Percentiles rank a stretch among this genome's conserved stretches.
phyloP scores from a whole-genome alignment of 768 basidiomycete species.

The Galerina sulciceps region DNA sequence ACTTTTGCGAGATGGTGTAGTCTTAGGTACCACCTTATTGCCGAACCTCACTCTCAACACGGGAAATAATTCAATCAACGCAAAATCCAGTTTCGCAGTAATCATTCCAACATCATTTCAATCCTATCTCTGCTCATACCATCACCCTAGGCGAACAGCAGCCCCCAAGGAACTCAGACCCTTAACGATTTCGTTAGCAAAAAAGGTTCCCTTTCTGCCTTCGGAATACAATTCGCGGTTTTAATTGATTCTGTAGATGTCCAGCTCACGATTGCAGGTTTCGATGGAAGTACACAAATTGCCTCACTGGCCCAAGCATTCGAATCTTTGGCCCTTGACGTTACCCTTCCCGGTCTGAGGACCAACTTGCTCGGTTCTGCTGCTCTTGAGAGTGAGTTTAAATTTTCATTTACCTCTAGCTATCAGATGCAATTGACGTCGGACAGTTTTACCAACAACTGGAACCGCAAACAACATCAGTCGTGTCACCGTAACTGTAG shows the following conservation, averaged over 20 bases:
- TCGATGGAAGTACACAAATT: slow-evolving; percentile 60
- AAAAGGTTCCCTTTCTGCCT: slow-evolving; percentile 40
- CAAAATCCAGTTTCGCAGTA: slow-evolving; percentile 57
- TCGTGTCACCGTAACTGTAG: slow-evolving; percentile 63
- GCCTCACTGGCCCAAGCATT: slow-evolving; percentile 65
- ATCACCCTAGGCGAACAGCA: slow-evolving; percentile 56
- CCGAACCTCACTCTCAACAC: slow-evolving; percentile 61
- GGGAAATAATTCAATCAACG: slow-evolving; percentile 61
- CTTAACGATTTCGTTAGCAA: slow-evolving; percentile 71
- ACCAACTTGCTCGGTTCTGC: slow-evolving; percentile 60
- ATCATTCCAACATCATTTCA: background rate
- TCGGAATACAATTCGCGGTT: background rate
- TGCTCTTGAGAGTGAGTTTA: slow-evolving; percentile 49
- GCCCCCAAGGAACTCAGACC: slow-evolving; percentile 61
- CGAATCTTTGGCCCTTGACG: slow-evolving; percentile 56
- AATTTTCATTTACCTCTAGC: background rate
- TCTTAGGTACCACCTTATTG: slow-evolving; percentile 64
- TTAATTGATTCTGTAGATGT: slow-evolving; percentile 44
- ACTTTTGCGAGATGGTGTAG: slow-evolving; percentile 51
- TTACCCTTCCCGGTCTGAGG: slow-evolving; percentile 63
- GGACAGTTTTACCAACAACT: slow-evolving; percentile 64
- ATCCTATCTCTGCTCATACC: slow-evolving; percentile 8
- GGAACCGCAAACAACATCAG: slow-evolving; percentile 65
- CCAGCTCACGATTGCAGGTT: slow-evolving; percentile 59
- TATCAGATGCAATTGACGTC: background rate